Evolutionary conservation across 192 early-diverging fungal species (phyloP), one percentile per base, ranked within the genome.

Genomic region (Gryganskiella cystojenkinii): DNA sequence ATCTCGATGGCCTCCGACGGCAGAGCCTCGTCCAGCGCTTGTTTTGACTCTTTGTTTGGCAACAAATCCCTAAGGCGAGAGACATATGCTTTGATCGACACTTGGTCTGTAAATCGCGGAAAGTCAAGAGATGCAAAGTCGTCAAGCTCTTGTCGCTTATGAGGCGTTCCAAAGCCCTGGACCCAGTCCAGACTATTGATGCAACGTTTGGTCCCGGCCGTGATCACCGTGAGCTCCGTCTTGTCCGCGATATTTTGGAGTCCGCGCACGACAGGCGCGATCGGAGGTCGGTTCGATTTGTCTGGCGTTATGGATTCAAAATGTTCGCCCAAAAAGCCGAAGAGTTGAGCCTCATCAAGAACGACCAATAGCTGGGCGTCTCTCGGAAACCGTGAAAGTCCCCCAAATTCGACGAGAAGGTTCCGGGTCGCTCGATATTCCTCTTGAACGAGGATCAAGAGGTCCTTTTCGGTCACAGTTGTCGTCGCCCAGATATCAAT

Each of bases 311-410:
- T 57, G 34, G 56, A 57, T 17, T 57, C 6, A 31, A 57, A 57
- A 22, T 8, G n/a, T 4, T n/a, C 35, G 34, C 6, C 40, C 7
- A 4, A 7, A 20, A 63, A 60, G 46, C 69, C 69, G 20, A 63
- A 61, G 61, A 71, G 30, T 45, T 63, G 69, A 0, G 61, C 69
- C 25, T 63, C 69, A 57, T 71, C 61, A 53, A 53, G n/a, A 24
- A 54, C 27, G 9, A 64, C 61, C 11, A 64, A 20, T 11, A 64
- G 61, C 35, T n/a, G 34, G 50, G 20, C 27, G 0, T 37, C 33
- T 22, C 15, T 15, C 5, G 25, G 51, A 35, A 64, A 22, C 33
- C 15, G 22, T 13, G 60, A 43, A 34, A 61, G 60, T 4, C 27
- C 57, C 7, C 42, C 60, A 7, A 34, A 31, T 17, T 61, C 7